Base-by-base conservation (phyloP, 129 eudicot genomes). In the Escallonia herrerae region DNA sequence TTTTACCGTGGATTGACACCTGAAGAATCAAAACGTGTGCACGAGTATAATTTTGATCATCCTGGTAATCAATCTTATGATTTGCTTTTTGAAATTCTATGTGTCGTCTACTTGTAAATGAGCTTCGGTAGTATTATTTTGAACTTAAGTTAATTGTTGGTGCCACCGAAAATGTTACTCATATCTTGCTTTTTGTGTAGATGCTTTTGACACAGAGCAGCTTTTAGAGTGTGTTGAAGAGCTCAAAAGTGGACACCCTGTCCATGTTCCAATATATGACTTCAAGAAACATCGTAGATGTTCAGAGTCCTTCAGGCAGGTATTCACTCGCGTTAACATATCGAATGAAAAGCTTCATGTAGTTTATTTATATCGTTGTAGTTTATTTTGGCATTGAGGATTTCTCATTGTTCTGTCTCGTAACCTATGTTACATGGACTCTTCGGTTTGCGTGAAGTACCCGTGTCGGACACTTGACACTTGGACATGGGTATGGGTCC, bases 151-250 rank as follows among this genome's bases (percentile, higher is more conserved):
- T 49, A 60, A 15, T 49, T 69, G 38, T 51, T 43, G 56, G 50
- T 68, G 61, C 56, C 50, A 43, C 56, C 3, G 54, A 40, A 14
- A 42, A 52, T 58, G 48, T 39, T 60, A 54, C 13, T 8, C 15
- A 13, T 48, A 7, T 42, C 5, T 12, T 65, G 11, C 40, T 69
- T 56, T 64, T 38, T 63, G 60, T 91, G 79, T 71, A 93, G 99
- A 93, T 83, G 99, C 99, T 71, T 93, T 93, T 82, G 99, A 93
- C 77, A 93, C 99, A 8, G 99, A 88, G 76, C 95, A 93, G 74
- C 87, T 93, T 71, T 74, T 93, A 56, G 99, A 93, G 70, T 93
- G 99, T 15, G 65, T 82, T 57, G 91, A 78, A 42, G 80, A 79
- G 79, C 96, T 93, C 71, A 80, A 64, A 73, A 69, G 67, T 64